Evolutionary conservation across 352 stramenopile genomes (phyloP), one percentile per base, ranked within the genome.

Genomic region (Phytopythium mirpurense): DNA sequence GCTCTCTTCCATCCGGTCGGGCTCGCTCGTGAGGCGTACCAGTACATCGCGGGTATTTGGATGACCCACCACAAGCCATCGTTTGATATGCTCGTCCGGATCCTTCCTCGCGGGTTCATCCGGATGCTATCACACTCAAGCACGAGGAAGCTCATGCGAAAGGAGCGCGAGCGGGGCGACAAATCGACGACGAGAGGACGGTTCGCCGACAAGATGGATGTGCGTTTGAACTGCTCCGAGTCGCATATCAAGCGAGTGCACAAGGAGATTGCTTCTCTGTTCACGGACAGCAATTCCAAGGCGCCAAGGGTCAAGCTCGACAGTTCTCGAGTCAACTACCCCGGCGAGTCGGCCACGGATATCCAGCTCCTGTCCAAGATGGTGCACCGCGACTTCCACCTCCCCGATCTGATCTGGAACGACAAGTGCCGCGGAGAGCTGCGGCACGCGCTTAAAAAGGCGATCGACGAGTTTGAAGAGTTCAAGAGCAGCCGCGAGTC

Each of bases 341-440:
- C 63, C 38, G 80, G 81, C 9, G 83, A 94, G 66, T 88, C 77
- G 26, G 62, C 74, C 10, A 72, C 66, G 9, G 81, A 94, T 52
- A 69, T 94, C 27, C 72, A 64, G 24, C 54, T 91, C 6, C 36
- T 94, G n/a, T 74, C 70, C 19, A 67, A 74, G 51, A 67, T 94
- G 54, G 45, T 94, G 2, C 58, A 78, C 15, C 84, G 83, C 23
- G 78, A 89, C 53, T 92, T 89, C 31, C 58, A 85, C 37, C 70
- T 92, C 3, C 83, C 82, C 6, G 83, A 94, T 41, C 63, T 92
- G 32, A 86, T 94, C 34, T 94, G 83, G 83, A 86, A 90, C 36
- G 64, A 78, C 15, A 38, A 63, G 23, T 83, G 72, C 4, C 67
- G 81, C 41, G 47, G 62, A 29, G 79, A 92, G 54, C 57, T 94